Conservation (phyloP, 2,329 filamentous ascomycete species). For the Arachnomyces sp. region DNA sequence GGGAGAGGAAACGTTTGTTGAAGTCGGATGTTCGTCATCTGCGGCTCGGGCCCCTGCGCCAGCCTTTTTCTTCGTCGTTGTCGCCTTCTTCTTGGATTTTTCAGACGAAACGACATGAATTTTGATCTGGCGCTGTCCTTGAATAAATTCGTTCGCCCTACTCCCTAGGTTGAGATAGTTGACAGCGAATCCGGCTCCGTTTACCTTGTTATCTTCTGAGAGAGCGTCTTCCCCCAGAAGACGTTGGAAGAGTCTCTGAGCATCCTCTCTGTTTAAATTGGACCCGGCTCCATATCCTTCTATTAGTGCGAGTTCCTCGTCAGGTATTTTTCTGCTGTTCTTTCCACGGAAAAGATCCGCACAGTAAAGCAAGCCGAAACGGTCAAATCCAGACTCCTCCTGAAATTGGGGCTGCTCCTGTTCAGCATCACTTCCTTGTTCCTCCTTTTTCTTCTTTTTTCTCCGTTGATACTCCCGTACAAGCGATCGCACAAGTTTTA, state of each 20-base stretch:
- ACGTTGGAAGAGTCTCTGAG: constrained; percentile 74
- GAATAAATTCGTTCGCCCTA: constrained; percentile 40
- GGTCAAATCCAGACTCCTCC: no score
- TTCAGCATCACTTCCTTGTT: no score
- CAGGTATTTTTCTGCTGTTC: constrained; percentile 50
- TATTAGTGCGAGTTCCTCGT: constrained; percentile 43
- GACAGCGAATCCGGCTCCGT: constrained; percentile 58
- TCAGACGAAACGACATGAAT: constrained; percentile 47
- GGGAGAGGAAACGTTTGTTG: constrained; percentile 61
- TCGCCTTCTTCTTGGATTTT: constrained; percentile 22
- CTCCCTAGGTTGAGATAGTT: constrained; percentile 51
- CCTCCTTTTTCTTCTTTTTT: constrained; percentile 29
- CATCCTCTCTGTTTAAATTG: constrained; percentile 62
- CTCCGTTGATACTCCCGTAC: constrained; percentile 26
- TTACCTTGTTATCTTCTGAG: constrained; percentile 59
- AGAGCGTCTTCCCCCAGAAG: constrained; percentile 68
- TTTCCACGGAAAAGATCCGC: constrained; percentile 75
- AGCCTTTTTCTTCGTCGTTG: constrained; percentile 21
- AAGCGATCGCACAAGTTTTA: constrained; percentile 57
- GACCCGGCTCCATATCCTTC: constrained; percentile 61
- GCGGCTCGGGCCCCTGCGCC: constrained; percentile 26
- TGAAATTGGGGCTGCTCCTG: no score
- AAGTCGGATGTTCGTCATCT: constrained; percentile 46
- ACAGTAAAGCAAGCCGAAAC: constrained; percentile 67
- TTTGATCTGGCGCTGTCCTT: constrained; percentile 37